Conservation (phyloP, 1,139 yeast species). For the Pichia sp. region DNA sequence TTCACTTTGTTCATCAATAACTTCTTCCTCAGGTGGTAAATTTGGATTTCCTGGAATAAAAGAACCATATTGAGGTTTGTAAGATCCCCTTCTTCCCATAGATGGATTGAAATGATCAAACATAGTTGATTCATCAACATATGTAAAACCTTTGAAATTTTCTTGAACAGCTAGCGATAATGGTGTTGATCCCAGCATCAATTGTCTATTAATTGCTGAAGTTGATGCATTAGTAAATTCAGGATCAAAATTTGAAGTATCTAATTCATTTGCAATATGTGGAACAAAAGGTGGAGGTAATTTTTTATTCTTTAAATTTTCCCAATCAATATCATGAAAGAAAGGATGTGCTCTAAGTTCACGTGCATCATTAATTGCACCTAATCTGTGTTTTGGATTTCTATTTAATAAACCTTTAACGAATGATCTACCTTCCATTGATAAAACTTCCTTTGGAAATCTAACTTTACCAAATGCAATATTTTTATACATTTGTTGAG, state of each 20-base stretch:
- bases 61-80: conserved; percentile 50
- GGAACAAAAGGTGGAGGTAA: conserved; percentile 99
- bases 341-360: conserved; percentile 89
- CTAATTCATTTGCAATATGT: conserved; percentile 82
- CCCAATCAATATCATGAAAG: conserved; percentile 89
- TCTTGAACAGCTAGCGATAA: conserved; percentile 93
- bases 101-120: conserved; percentile 63
- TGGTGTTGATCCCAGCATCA: conserved; percentile 68
- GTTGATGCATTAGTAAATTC: conserved; percentile 93
- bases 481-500: conserved; percentile 97
- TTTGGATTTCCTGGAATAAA: conserved; percentile 75
- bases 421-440: conserved; percentile 87
- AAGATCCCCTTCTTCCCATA: conserved; percentile 34
- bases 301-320: conserved; percentile 63
- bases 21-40: conserved; percentile 78
- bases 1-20: conserved; percentile 66
- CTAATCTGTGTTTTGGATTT: conserved; percentile 91
- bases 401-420: conserved; percentile 92
- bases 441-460: conserved; percentile 90
- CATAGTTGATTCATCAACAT: conserved; percentile 86
- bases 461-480: conserved; percentile 97
- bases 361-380: conserved; percentile 85
- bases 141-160: conserved; percentile 91
- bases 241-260: conserved; percentile 94
- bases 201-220: conserved; percentile 63